A percentile compares a stretch with the other conserved stretches of the same genome.
phyloP scores from a whole-genome alignment of 2,329 filamentous ascomycete genomes.

The Colletotrichum acutatum region DNA sequence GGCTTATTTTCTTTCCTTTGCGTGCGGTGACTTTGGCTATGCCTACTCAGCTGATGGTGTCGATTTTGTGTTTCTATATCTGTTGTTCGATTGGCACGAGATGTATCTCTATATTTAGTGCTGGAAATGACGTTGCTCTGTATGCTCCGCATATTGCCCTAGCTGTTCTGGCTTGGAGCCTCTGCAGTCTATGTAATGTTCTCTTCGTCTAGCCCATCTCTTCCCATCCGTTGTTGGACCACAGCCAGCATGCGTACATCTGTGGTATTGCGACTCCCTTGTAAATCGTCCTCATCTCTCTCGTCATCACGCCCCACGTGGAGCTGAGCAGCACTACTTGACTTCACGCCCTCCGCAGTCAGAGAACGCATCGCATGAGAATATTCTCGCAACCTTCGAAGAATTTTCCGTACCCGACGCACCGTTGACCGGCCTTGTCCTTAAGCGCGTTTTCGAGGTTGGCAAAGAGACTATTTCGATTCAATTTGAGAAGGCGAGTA shows the following conservation, averaged over 20 bases:
- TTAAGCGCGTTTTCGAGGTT: background rate
- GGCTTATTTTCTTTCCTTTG: background rate
- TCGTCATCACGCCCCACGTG: too few species aligned
- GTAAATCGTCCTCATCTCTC: too few species aligned
- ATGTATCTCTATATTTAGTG: background rate
- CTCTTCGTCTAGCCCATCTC: background rate
- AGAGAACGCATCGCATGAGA: background rate
- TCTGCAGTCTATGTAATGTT: background rate
- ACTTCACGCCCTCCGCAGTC: background rate
- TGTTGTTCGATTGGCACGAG: background rate
- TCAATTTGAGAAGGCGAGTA: background rate
- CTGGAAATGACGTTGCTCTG: background rate
- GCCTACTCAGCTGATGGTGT: background rate
- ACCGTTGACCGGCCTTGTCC: background rate
- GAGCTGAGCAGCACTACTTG: too few species aligned
- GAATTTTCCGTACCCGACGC: background rate
- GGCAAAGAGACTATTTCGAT: background rate
- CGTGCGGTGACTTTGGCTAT: background rate
- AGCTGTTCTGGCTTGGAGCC: background rate
- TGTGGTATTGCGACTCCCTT: slow-evolving; percentile 31
- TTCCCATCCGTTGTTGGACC: slow-evolving; percentile 35
- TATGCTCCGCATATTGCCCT: background rate
- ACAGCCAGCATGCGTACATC: slow-evolving; percentile 42
- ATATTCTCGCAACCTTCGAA: slow-evolving; percentile 1
- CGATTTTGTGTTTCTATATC: background rate